Evolutionary conservation across 1,284 basidiomycete genomes (phyloP).

Genomic region (Dichomitus squalens): DNA sequence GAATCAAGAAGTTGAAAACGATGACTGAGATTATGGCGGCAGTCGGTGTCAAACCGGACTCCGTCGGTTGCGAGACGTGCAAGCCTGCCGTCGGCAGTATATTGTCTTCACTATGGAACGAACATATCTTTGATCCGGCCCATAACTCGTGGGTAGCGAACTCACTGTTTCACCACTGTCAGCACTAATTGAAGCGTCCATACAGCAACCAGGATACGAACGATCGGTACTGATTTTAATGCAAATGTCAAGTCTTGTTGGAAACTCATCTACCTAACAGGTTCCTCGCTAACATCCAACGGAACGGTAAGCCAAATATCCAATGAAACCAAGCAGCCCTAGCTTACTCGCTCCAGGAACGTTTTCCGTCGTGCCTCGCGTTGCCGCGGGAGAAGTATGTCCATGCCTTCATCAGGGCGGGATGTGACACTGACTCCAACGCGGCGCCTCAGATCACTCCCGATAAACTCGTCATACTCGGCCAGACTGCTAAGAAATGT

Average conservation of each 20-base stretch:
- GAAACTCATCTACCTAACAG: conserved; percentile 27
- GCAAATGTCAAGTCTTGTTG: neutral
- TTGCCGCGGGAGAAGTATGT: conserved; percentile 62
- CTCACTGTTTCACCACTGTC: neutral
- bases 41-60: conserved; percentile 50
- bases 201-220: conserved; percentile 69
- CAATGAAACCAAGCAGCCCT: neutral
- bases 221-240: conserved; percentile 38
- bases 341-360: conserved; percentile 41
- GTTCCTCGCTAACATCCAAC: conserved; percentile 77
- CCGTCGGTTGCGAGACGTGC: conserved; percentile 75
- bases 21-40: conserved; percentile 59
- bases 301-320: conserved; percentile 50
- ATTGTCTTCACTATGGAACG: conserved; percentile 70
- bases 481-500: conserved; percentile 72
- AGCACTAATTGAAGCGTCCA: neutral
- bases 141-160: conserved; percentile 50
- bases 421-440: neutral
- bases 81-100: conserved; percentile 74
- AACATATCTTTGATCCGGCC: conserved; percentile 65
- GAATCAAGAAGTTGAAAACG: conserved; percentile 64
- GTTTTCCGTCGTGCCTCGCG: conserved; percentile 74
- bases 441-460: conserved; percentile 58
- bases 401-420: neutral
- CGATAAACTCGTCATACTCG: conserved; percentile 70